phyloP scores from a whole-genome alignment of 257 asterid genomes.

The Rehmannia glutinosa region DNA sequence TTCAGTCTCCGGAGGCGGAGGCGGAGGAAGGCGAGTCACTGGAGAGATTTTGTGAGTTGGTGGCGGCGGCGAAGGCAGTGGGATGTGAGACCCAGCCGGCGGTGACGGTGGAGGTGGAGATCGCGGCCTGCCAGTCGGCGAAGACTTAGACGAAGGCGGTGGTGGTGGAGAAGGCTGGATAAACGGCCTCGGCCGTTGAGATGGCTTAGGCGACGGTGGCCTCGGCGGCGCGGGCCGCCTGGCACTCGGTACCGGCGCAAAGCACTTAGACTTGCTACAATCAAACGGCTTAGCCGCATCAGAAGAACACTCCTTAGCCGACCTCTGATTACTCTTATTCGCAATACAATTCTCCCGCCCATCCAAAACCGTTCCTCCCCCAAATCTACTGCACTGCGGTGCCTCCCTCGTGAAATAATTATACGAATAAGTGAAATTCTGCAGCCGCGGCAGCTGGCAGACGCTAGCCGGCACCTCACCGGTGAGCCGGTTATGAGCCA shows the following conservation, averaged over 20 bases:
- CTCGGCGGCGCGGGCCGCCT: too few species aligned
- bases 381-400: neutral
- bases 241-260: too few species aligned
- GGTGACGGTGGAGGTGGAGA: too few species aligned
- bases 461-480: neutral
- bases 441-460: conserved; percentile 4
- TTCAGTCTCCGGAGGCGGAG: too few species aligned
- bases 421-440: neutral
- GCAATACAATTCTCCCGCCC: neutral
- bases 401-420: neutral
- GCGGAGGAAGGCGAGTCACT: too few species aligned
- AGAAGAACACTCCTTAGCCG: neutral
- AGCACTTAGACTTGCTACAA: neutral
- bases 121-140: too few species aligned
- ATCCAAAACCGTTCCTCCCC: neutral
- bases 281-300: neutral
- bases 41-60: too few species aligned
- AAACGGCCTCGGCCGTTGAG: neutral
- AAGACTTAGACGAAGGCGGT: too few species aligned
- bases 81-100: too few species aligned
- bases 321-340: neutral
- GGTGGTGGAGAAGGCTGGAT: neutral
- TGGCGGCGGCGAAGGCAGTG: too few species aligned
- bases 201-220: neutral
- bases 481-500: neutral